These are phyloP conservation scores for Corniculantispora saksenae DNA, from an alignment of 2,329 filamentous ascomycete genomes.

Conservation along the genomic window DNA sequence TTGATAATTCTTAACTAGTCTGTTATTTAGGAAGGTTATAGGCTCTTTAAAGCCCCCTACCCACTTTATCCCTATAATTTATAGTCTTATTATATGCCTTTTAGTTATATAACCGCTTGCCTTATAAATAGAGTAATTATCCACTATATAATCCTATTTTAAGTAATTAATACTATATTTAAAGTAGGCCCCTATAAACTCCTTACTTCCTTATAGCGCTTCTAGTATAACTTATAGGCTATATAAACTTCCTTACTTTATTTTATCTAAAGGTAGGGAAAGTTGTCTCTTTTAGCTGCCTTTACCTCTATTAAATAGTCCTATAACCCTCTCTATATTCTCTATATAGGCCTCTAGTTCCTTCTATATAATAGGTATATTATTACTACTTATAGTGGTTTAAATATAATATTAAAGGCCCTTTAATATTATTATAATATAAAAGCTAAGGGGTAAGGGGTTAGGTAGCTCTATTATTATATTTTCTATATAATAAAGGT, in stretches of 20 bases:
- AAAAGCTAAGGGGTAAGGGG: too few species aligned
- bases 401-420: background rate
- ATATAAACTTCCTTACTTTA: too few species aligned
- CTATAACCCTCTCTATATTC: background rate
- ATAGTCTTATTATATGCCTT: background rate
- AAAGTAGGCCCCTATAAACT: background rate
- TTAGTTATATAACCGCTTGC: background rate
- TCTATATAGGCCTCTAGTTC: background rate
- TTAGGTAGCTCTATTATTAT: too few species aligned
- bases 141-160: background rate
- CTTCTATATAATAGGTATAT: constrained; percentile 6
- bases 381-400: background rate
- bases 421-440: too few species aligned
- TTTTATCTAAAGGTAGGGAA: too few species aligned
- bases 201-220: too few species aligned
- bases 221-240: too few species aligned
- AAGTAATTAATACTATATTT: background rate
- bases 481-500: too few species aligned
- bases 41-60: background rate
- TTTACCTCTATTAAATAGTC: background rate
- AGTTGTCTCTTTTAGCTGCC: too few species aligned
- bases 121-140: background rate
- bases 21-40: background rate
- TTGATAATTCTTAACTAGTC: background rate
- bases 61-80: background rate